Percentiles rank a stretch among this genome's conserved stretches.
Evolutionary conservation across 139 green algal species (phyloP).

Genomic region (Dunaliella primolecta): DNA sequence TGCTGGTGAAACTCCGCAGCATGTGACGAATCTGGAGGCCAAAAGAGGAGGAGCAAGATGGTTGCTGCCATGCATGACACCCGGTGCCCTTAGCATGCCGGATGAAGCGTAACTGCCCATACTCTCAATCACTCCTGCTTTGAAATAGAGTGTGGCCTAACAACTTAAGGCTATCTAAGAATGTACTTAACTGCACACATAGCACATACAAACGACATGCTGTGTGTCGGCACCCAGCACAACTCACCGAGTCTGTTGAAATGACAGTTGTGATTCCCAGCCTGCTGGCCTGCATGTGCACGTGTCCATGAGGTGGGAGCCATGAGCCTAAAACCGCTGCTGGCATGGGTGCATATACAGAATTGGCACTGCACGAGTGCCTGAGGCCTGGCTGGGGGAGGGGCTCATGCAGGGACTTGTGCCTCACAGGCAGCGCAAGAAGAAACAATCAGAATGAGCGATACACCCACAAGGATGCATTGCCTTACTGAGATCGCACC

Average conservation of each 20-base stretch:
- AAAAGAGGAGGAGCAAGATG: background rate
- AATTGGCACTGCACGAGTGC: background rate
- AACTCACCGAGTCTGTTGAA: constrained; percentile 82
- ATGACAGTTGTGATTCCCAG: constrained; percentile 88
- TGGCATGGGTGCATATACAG: background rate
- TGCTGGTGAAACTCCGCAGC: constrained; percentile 58
- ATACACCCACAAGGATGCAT: background rate
- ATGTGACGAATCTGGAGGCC: constrained; percentile 66
- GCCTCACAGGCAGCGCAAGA: background rate
- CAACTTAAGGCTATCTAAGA: background rate
- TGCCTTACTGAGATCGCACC: constrained; percentile 32
- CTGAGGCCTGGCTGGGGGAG: background rate
- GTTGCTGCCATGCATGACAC: background rate
- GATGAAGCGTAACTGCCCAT: background rate
- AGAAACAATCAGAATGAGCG: background rate
- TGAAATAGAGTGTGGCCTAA: background rate
- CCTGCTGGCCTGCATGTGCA: constrained; percentile 44
- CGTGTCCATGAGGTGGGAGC: too few relatives aligned
- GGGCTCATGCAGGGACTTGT: background rate
- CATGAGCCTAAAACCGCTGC: too few relatives aligned
- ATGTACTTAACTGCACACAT: background rate
- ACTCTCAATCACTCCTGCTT: background rate
- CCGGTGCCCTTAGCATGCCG: background rate
- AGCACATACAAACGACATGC: too few relatives aligned
- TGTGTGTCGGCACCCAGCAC: too few relatives aligned